Percentiles rank a stretch among this genome's conserved stretches.
Conservation (phyloP, 2,329 filamentous ascomycete species). For the Amphichorda felina region DNA sequence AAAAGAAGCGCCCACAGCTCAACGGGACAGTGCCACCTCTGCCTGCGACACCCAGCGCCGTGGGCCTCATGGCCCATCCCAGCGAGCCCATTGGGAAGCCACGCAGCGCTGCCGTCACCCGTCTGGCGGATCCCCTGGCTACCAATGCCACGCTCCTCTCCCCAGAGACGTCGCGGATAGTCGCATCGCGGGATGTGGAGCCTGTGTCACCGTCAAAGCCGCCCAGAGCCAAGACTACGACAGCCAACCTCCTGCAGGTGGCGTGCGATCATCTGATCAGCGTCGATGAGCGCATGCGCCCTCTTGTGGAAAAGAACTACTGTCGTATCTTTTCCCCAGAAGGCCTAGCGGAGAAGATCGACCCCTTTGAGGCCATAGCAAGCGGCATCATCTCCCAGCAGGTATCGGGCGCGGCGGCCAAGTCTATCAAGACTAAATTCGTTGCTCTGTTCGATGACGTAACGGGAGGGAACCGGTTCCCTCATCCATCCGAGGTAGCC, state of each 20-base stretch:
- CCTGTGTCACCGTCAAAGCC: slow-evolving; percentile 32
- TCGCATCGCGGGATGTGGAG: slow-evolving; percentile 36
- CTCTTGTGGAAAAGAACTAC: slow-evolving; percentile 60
- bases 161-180: slow-evolving; percentile 53
- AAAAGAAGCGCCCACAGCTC: slow-evolving; percentile 16
- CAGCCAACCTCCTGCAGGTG: slow-evolving; percentile 59
- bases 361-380: slow-evolving; percentile 75
- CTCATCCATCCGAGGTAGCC: slow-evolving; percentile 63
- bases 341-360: slow-evolving; percentile 72
- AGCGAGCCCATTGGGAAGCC: slow-evolving; percentile 23
- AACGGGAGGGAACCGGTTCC: slow-evolving; percentile 41
- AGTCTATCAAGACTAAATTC: slow-evolving; percentile 80
- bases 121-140: slow-evolving; percentile 49
- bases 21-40: slow-evolving; percentile 19
- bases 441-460: slow-evolving; percentile 53
- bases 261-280: slow-evolving; percentile 64
- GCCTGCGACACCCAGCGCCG: slow-evolving; percentile 35
- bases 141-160: slow-evolving; percentile 65
- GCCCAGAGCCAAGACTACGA: slow-evolving; percentile 31
- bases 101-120: slow-evolving; percentile 28
- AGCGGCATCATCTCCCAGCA: slow-evolving; percentile 94
- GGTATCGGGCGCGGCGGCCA: slow-evolving; percentile 85
- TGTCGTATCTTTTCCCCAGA: slow-evolving; percentile 73
- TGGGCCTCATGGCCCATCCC: slow-evolving; percentile 21
- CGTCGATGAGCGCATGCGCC: slow-evolving; percentile 60